Evolutionary conservation across 345 rosid species (phyloP), one percentile per base, ranked within the genome.

Genomic region (Eucalyptus globulus): DNA sequence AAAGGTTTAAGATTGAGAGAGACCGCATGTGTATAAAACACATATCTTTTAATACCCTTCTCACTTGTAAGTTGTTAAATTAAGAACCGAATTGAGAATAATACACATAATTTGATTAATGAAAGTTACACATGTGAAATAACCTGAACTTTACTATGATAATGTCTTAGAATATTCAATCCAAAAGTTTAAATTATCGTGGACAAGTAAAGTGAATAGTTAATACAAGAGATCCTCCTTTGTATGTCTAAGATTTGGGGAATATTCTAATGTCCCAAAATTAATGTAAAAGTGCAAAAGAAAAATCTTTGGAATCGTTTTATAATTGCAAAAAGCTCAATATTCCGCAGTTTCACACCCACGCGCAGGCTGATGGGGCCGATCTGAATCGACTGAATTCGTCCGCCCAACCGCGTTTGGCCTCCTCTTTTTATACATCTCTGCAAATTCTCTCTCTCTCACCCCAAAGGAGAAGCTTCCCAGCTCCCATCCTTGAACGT

Each of bases 201-300:
- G 58, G 11, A 53, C 26, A 3, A 53, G 58, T 53, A 53, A 53
- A 0, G 40, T n/a, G 21, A n/a, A 4, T 29, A 13, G 9, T 29
- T 14, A 62, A 62, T 65, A 8, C 40, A 34, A 37, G 24, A 34
- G 80, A 76, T 76, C 45, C 83, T 76, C 15, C 44, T 19, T 44
- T 26, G 58, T 5, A 3, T 37, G 45, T 76, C 45, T 37, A 76
- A 37, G 83, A 10, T 76, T 76, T 11, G 83, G 83, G 10, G 47
- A 37, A 37, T 76, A 37, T 76, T 24, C 45, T 7, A 37, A 37
- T 40, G 83, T 76, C 5, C 12, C 21, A 69, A 9, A 9, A 34
- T 69, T 69, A 17, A 69, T 8, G 24, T 37, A 62, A 62, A 62
- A 29, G 16, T 29, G 17, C 9, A 62, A 62, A 62, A 13, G 4